A percentile compares a stretch with the other conserved stretches of the same genome.
These are phyloP conservation scores for Linnemannia elongata DNA, from an alignment of 192 early-diverging fungal species.

Conservation along the genomic window DNA sequence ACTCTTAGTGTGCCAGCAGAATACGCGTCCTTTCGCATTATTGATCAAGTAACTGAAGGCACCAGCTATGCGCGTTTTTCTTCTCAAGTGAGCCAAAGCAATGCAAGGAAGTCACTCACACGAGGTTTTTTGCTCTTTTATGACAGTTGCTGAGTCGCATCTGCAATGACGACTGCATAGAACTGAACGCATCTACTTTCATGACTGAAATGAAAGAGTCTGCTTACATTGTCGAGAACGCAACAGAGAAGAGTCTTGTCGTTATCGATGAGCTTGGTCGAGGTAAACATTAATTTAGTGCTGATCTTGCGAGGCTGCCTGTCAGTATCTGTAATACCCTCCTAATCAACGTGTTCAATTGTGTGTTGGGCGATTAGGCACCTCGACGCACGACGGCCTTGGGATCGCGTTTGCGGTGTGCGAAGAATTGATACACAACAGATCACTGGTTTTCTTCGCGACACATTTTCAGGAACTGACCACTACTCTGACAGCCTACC, in stretches of 20 bases:
- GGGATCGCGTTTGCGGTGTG: conserved; percentile 80
- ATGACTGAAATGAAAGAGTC: conserved; percentile 91
- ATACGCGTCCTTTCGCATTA: conserved; percentile 79
- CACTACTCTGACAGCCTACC: conserved; percentile 62
- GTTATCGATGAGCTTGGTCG: conserved; percentile 95
- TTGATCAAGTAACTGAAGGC: conserved; percentile 62
- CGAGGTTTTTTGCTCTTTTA: background rate
- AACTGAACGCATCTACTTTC: conserved; percentile 80
- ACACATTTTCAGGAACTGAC: conserved; percentile 85
- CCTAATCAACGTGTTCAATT: background rate
- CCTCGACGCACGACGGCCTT: conserved; percentile 77
- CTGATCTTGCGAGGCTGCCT: background rate
- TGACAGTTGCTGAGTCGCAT: conserved; percentile 79
- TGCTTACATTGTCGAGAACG: conserved; percentile 83
- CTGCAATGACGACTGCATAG: conserved; percentile 75
- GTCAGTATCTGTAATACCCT: background rate
- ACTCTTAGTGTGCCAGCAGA: conserved; percentile 81
- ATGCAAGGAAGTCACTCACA: background rate
- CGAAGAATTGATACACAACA: conserved; percentile 71
- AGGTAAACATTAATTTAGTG: conserved; percentile 21
- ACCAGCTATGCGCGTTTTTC: background rate
- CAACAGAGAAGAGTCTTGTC: conserved; percentile 76
- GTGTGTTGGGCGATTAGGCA: conserved; percentile 53
- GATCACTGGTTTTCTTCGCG: conserved; percentile 78
- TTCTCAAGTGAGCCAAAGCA: background rate